Base-by-base conservation (phyloP, 208 protist genomes). In the Endotrypanum monterogeii region DNA sequence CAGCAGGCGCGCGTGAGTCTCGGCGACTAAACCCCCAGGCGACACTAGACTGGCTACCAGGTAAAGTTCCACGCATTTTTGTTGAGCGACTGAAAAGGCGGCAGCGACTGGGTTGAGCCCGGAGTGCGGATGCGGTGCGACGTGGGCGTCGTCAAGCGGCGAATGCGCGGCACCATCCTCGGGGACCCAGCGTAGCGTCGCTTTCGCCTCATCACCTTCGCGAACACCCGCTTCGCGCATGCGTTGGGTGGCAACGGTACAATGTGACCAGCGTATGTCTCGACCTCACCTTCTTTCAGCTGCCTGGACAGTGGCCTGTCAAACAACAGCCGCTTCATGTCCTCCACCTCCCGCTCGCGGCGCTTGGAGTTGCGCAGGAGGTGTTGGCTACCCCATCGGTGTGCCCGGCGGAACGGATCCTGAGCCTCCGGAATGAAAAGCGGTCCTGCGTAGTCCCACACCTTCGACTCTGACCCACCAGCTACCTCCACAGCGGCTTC, bases 11-110 rank as follows among this genome's bases (percentile, higher is more conserved):
- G n/a, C n/a, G n/a, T n/a, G n/a, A n/a, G n/a, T n/a, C n/a, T n/a
- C n/a, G n/a, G n/a, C n/a, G n/a, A n/a, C n/a, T n/a, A n/a, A n/a
- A 35, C 20, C 30, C 9, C 52, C 52, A n/a, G 5, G 16, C 52
- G 16, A 9, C n/a, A 41, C 44, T 11, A 48, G 44, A 48, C 44
- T 0, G 58, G 46, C 48, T 73, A 96, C 92, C 92, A 96, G 3
- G 84, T 89, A n/a, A 96, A 91, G 73, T 96, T 96, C 92, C 92
- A 96, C 35, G 89, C 81, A 67, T 92, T 86, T 71, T 85, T 90
- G 76, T 87, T 88, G 58, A 94, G 85, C 0, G 86, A 87, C 54
- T 83, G 76, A 73, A 94, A 96, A 23, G 78, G 74, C 23, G 86
- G 84, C 25, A 84, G 82, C 46, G 68, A 18, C 28, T 56, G 60